Conservation (phyloP, 768 basidiomycete genomes). For the Obba rivulosa region DNA sequence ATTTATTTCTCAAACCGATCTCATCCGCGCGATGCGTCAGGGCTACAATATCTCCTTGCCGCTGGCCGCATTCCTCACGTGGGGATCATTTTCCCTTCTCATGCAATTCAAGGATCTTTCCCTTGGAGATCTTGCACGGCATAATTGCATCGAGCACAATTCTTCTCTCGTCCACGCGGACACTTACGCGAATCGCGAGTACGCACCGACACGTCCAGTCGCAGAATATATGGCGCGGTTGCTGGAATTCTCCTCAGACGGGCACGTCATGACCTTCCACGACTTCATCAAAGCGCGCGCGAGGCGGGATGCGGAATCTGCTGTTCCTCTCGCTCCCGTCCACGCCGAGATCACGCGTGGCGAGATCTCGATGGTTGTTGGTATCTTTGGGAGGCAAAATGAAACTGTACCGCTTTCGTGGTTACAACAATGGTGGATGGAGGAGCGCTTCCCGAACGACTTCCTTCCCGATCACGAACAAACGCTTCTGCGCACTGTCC, state of each 20-base stretch:
- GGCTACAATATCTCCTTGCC: slow-evolving; percentile 19
- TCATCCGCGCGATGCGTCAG: slow-evolving; percentile 16
- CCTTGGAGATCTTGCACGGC: slow-evolving; percentile 21
- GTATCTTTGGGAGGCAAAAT: slow-evolving; percentile 35
- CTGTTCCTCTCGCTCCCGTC: slow-evolving; percentile 32
- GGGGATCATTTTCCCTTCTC: slow-evolving; percentile 10
- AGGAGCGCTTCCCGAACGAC: slow-evolving; percentile 4
- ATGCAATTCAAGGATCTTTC: slow-evolving; percentile 4
- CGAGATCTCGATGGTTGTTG: slow-evolving; percentile 62
- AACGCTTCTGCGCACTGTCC: slow-evolving; percentile 1
- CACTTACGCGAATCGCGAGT: slow-evolving; percentile 10
- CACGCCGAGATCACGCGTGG: slow-evolving; percentile 62
- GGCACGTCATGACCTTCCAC: slow-evolving; percentile 17
- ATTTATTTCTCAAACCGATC: slow-evolving; percentile 4
- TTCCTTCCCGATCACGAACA: slow-evolving; percentile 2
- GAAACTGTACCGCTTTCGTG: background rate
- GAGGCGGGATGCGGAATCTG: slow-evolving; percentile 42
- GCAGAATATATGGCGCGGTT: slow-evolving; percentile 11
- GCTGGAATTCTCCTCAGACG: slow-evolving; percentile 5
- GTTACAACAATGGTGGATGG: slow-evolving; percentile 3
- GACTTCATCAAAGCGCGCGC: slow-evolving; percentile 46
- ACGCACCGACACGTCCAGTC: slow-evolving; percentile 15
- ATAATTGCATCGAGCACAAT: slow-evolving; percentile 25
- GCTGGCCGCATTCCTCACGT: slow-evolving; percentile 17
- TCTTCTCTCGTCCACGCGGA: slow-evolving; percentile 23